A percentile compares a stretch with the other conserved stretches of the same genome.
Evolutionary conservation across 2,329 filamentous ascomycete species (phyloP).

Genomic region (Dryadomyces sulphureus): DNA sequence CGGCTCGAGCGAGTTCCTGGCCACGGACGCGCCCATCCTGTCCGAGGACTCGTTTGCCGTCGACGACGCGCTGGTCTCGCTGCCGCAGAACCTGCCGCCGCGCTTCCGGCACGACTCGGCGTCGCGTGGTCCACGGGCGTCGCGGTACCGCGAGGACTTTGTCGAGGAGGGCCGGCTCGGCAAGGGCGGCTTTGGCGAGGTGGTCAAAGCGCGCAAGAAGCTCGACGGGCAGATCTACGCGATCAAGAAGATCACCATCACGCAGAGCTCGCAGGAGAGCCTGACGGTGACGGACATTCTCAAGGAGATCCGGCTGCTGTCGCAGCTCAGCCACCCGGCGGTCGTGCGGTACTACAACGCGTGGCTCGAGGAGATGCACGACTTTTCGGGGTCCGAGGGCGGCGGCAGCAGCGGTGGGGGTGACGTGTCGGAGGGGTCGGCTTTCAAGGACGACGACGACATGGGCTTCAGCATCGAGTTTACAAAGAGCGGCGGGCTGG

Average conservation of each 20-base stretch:
- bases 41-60: conserved; percentile 27
- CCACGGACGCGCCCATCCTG: conserved; percentile 47
- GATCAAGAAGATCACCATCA: conserved; percentile 92
- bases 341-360: conserved; percentile 87
- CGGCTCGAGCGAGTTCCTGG: conserved; percentile 49
- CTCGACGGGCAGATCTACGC: conserved; percentile 88
- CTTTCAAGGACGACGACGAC: conserved; percentile 5
- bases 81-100: conserved; percentile 20
- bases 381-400: conserved; percentile 35
- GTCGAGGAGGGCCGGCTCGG: conserved; percentile 79
- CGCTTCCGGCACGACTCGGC: conserved; percentile 49
- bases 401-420: neutral
- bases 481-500: conserved; percentile 61
- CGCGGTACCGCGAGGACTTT: conserved; percentile 79
- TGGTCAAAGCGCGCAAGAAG: conserved; percentile 89
- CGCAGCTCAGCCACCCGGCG: conserved; percentile 78
- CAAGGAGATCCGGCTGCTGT: conserved; percentile 76
- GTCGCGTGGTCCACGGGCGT: conserved; percentile 37
- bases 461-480: conserved; percentile 37
- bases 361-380: conserved; percentile 67
- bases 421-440: conserved; percentile 13
- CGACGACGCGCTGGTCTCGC: conserved; percentile 25
- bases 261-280: conserved; percentile 61
- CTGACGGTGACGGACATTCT: conserved; percentile 74
- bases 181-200: conserved; percentile 90